Evolutionary conservation across 2,329 filamentous ascomycete species (phyloP), one percentile per base, ranked within the genome.

Genomic region (Zymoseptoria ardabiliae): DNA sequence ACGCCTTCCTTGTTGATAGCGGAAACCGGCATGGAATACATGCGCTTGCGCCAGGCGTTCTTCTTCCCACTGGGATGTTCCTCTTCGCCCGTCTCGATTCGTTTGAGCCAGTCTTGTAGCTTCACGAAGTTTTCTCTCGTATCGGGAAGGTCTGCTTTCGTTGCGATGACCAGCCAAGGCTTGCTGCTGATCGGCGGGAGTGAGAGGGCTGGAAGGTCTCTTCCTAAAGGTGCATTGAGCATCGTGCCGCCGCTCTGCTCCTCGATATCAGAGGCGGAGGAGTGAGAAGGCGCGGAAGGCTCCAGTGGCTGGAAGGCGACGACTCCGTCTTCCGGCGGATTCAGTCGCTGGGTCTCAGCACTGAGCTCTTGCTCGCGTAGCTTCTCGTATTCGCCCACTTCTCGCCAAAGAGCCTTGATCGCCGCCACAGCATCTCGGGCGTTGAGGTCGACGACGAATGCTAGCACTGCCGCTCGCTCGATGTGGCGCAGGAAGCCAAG

Each of bases 91-190:
- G 77, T 77, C 55, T 83, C 83, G 22, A 97, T 81, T 3, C 77
- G 77, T 4, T 82, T 79, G 3, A 99, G 75, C 73, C 97, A 96
- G 8, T 76, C 75, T 65, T 85, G 85, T 66, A 99, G 77, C 55
- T 77, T 75, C 41, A 74, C 75, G 72, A 90, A 99, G 71, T 94
- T 95, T 22, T 85, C 82, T 72, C 91, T 83, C 1, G 94, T 96
- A 2, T 82, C 82, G 3, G 86, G 84, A 57, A 96, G 73, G 72
- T 97, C 93, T 0, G 90, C 92, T 75, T 97, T 97, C 20, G 92
- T 97, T 1, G 90, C 93, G 50, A 97, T 86, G 4, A 97, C 92
- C 69, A 96, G 94, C 94, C 94, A 99, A 0, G 94, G 92, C 77
- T 99, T 99, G 35, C 84, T 84, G n/a, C 89, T 89, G 65, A 97